Conservation (phyloP, 306 rosid species). For the Glycine latifolia region DNA sequence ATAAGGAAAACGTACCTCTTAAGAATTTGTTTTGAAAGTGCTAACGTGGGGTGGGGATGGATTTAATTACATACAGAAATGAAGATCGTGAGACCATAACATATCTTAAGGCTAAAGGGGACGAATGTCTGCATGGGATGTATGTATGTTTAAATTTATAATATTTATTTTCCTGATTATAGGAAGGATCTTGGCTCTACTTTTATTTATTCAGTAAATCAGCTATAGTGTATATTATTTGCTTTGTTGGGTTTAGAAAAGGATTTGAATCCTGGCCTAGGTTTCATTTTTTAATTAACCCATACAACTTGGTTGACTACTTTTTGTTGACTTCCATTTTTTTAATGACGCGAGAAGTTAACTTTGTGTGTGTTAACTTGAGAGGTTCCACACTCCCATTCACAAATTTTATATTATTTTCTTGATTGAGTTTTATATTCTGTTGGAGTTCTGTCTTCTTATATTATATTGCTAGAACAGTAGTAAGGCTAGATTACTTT, state of each 20-base stretch:
- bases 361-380: neutral
- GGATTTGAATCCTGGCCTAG: slow-evolving; percentile 1
- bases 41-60: neutral
- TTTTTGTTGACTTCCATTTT: neutral
- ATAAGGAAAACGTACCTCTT: neutral
- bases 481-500: too few species aligned
- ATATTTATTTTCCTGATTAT: neutral
- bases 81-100: slow-evolving; percentile 11
- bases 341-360: slow-evolving; percentile 10
- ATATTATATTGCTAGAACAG: neutral
- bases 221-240: neutral
- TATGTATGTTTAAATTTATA: too few species aligned
- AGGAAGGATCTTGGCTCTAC: neutral
- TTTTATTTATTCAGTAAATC: slow-evolving; percentile 1
- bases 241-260: neutral
- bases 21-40: neutral
- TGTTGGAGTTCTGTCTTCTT: neutral
- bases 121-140: neutral
- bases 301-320: neutral
- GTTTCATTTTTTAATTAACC: slow-evolving; percentile 15
- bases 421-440: neutral
- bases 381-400: neutral
- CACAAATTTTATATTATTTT: neutral
- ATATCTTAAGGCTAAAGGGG: neutral
- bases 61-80: slow-evolving; percentile 2